Evolutionary conservation across 208 protist species (phyloP).

Genomic region (Kentomonas sorsogonicus): DNA sequence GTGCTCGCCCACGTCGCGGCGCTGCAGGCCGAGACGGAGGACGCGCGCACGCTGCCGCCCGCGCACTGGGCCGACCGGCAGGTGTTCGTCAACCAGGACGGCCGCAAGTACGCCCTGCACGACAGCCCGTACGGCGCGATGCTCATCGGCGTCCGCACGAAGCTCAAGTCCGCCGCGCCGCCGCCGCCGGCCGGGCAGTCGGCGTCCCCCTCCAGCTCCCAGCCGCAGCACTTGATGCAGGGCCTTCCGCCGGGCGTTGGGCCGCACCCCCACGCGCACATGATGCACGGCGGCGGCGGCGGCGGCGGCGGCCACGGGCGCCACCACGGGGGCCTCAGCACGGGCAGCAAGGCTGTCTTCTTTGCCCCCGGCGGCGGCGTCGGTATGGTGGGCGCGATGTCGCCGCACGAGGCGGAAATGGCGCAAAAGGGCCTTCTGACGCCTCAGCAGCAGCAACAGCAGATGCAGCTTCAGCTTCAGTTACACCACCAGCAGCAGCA

Average conservation of each 20-base stretch:
- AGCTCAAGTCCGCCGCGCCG: slow-evolving; percentile 1
- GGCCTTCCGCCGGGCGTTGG: neutral
- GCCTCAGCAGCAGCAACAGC: too few species aligned
- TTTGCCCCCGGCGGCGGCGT: neutral
- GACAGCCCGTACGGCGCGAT: slow-evolving; percentile 52
- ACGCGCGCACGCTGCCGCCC: slow-evolving; percentile 36
- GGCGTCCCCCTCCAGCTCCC: neutral
- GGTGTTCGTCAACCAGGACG: slow-evolving; percentile 56
- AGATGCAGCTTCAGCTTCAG: too few species aligned
- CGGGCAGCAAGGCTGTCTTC: too few species aligned
- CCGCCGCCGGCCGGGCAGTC: neutral
- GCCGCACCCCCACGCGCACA: neutral
- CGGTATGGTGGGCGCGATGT: neutral
- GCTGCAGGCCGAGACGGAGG: slow-evolving; percentile 62
- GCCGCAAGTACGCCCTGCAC: slow-evolving; percentile 64
- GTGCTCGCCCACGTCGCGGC: slow-evolving; percentile 55
- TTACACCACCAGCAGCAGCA: too few species aligned
- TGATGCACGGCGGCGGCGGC: neutral
- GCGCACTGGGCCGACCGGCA: slow-evolving; percentile 26
- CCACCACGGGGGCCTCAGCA: too few species aligned
- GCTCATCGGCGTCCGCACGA: slow-evolving; percentile 63
- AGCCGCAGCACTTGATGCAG: neutral
- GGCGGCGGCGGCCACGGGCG: neutral
- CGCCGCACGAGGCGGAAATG: too few species aligned
- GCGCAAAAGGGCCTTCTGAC: too few species aligned